phyloP scores from a whole-genome alignment of 352 stramenopile species.

The Aphanomyces stellatus region DNA sequence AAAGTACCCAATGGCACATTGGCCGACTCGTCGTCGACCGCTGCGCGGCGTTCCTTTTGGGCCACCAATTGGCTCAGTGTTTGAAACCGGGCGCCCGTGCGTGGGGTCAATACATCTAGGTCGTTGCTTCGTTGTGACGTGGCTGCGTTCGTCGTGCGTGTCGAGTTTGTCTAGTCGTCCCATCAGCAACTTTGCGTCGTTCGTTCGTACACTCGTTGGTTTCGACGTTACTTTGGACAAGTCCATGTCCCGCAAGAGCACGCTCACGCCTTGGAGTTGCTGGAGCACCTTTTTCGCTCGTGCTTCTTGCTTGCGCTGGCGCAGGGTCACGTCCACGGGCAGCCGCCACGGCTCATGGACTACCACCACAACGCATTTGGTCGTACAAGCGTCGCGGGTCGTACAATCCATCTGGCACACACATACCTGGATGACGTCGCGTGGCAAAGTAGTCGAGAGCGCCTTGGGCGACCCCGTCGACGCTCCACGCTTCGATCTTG shows the following conservation, averaged over 20 bases:
- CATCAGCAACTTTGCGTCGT: too few species aligned
- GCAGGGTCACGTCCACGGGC: constrained; percentile 41
- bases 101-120: neutral
- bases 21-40: neutral
- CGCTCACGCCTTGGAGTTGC: neutral
- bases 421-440: constrained; percentile 32
- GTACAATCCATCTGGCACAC: neutral
- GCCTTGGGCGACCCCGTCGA: constrained; percentile 32
- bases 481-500: constrained; percentile 53
- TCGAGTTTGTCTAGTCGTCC: too few species aligned
- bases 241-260: neutral
- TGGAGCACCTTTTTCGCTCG: constrained; percentile 38
- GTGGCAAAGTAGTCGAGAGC: constrained; percentile 63
- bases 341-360: constrained; percentile 40
- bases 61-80: neutral
- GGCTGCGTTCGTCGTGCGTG: neutral
- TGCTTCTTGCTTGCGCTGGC: constrained; percentile 27
- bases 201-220: too few species aligned
- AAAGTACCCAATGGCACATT: neutral
- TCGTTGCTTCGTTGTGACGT: neutral
- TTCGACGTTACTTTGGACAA: too few species aligned
- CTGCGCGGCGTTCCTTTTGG: neutral
- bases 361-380: too few species aligned
- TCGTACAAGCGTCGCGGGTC: neutral
- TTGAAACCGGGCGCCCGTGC: neutral